A percentile compares a stretch with the other conserved stretches of the same genome.
These are phyloP conservation scores for Vitis hybrid DNA, from an alignment of 177 flowering plant genomes.

Conservation along the genomic window DNA sequence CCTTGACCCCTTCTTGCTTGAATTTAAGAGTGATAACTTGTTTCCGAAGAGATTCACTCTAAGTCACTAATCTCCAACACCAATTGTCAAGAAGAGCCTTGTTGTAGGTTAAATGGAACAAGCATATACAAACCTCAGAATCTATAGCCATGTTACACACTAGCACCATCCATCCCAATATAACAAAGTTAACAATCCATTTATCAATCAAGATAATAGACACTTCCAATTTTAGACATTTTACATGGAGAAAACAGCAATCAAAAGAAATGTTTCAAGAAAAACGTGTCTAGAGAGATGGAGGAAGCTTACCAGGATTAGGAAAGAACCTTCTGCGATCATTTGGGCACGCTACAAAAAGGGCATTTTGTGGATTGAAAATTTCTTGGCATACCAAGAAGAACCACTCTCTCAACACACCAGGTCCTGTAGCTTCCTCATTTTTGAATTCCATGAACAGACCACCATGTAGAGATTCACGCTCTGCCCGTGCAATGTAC, in stretches of 20 bases:
- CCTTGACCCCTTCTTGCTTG: no score
- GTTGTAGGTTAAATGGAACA: no score
- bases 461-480: conserved; percentile 54
- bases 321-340: conserved; percentile 89
- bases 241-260: not conserved
- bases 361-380: conserved; percentile 77
- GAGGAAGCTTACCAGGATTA: conserved; percentile 63
- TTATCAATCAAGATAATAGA: no score
- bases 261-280: not conserved
- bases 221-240: no score
- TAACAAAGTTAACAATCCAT: no score
- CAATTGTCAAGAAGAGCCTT: no score
- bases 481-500: conserved; percentile 59
- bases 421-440: conserved; percentile 98
- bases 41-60: no score
- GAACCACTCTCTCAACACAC: conserved; percentile 96
- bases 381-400: conserved; percentile 78
- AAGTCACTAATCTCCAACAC: no score
- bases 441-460: conserved; percentile 91
- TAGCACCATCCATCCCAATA: no score
- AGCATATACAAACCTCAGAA: no score
- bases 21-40: no score
- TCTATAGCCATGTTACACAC: no score
- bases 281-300: not conserved
- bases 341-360: conserved; percentile 77